A percentile compares a stretch with the other conserved stretches of the same genome.
Evolutionary conservation across 768 basidiomycete species (phyloP).

Genomic region (Tylopilus plumbeoviolaceoides): DNA sequence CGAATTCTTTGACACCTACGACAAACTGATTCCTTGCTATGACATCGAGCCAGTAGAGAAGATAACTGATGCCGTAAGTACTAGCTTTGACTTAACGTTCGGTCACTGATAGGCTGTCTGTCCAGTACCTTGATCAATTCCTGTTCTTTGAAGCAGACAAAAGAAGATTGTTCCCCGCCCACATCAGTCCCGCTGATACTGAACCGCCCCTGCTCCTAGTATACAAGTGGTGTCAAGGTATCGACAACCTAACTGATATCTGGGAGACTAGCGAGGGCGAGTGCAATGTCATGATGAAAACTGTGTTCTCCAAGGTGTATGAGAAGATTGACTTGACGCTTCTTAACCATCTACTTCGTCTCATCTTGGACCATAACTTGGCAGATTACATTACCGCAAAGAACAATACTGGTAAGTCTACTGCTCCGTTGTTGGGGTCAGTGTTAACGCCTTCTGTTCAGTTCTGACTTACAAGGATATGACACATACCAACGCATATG

Average conservation of each 20-base stretch:
- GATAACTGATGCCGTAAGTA: constrained; percentile 91
- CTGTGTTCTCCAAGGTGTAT: constrained; percentile 94
- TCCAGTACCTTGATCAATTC: constrained; percentile 93
- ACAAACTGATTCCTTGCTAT: constrained; percentile 97
- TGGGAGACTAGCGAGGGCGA: constrained; percentile 99
- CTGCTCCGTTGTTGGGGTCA: neutral
- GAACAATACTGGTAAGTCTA: constrained; percentile 76
- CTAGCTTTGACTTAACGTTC: neutral
- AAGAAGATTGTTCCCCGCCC: constrained; percentile 94
- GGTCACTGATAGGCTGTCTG: constrained; percentile 12
- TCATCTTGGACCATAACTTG: constrained; percentile 97
- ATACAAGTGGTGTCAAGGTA: constrained; percentile 99
- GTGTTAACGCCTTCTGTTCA: constrained; percentile 8
- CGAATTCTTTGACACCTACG: constrained; percentile 95
- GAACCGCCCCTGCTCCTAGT: constrained; percentile 96
- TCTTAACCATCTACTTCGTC: constrained; percentile 89
- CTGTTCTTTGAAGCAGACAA: constrained; percentile 99
- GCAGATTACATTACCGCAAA: constrained; percentile 99
- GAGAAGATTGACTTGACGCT: constrained; percentile 98
- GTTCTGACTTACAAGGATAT: constrained; percentile 95
- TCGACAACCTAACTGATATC: constrained; percentile 96
- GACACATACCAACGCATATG: constrained; percentile 97
- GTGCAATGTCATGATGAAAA: constrained; percentile 99
- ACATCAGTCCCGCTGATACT: constrained; percentile 98
- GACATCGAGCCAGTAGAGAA: constrained; percentile 99